A percentile compares a stretch with the other conserved stretches of the same genome.
These are phyloP conservation scores for Gloeopeniophorella convolvens DNA, from an alignment of 768 basidiomycete genomes.

Conservation along the genomic window DNA sequence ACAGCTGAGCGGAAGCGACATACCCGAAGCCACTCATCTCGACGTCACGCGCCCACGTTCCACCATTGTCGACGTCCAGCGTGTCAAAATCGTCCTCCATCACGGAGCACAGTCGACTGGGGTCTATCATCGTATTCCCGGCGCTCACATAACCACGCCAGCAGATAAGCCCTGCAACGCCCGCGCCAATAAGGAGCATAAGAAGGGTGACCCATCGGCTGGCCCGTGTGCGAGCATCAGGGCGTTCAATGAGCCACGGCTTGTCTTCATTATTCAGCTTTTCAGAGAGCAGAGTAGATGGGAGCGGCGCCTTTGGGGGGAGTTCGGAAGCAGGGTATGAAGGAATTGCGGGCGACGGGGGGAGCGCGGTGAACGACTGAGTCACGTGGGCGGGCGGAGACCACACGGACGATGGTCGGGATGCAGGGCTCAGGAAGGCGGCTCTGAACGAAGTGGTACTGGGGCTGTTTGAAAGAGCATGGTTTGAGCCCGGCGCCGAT, in stretches of 20 bases:
- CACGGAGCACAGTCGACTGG: conserved; percentile 36
- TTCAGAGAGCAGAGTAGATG: conserved; percentile 43
- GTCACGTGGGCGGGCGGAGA: conserved; percentile 43
- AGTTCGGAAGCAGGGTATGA: conserved; percentile 15
- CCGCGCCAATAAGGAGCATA: conserved; percentile 37
- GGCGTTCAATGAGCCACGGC: conserved; percentile 37
- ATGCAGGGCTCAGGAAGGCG: conserved; percentile 65
- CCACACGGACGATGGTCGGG: conserved; percentile 61
- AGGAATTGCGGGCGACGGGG: conserved; percentile 1
- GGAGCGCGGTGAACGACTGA: conserved; percentile 24
- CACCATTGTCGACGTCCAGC: conserved; percentile 33
- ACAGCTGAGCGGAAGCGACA: conserved; percentile 12
- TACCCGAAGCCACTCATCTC: conserved; percentile 49
- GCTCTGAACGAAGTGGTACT: conserved; percentile 40
- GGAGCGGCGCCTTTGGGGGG: conserved; percentile 22
- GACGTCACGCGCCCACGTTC: conserved; percentile 42
- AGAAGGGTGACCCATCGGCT: conserved; percentile 46
- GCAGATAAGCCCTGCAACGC: conserved; percentile 36
- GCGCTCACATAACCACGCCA: conserved; percentile 35
- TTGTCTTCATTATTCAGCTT: conserved; percentile 47
- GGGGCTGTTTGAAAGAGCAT: not conserved
- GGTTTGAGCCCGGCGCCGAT: not conserved
- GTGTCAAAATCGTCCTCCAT: conserved; percentile 44
- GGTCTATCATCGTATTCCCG: conserved; percentile 32
- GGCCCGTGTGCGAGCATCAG: conserved; percentile 37